These are phyloP conservation scores for Phylloporus sp. DNA, from an alignment of 768 basidiomycete species.

Conservation along the genomic window DNA sequence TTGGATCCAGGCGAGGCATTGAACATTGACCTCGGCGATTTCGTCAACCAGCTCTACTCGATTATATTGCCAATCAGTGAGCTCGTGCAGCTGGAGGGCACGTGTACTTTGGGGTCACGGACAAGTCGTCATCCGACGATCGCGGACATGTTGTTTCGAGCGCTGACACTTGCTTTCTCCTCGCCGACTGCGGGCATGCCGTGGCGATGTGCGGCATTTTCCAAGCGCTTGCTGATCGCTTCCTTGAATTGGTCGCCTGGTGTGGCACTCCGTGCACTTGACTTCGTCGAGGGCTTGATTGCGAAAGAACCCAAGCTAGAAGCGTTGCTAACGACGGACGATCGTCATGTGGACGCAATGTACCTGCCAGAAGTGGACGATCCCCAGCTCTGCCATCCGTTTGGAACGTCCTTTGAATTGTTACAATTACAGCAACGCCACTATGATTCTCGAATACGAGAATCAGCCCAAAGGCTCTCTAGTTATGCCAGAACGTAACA, in stretches of 20 bases:
- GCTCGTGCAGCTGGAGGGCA: slow-evolving; percentile 58
- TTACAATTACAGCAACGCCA: slow-evolving; percentile 56
- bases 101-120: slow-evolving; percentile 32
- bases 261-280: slow-evolving; percentile 62
- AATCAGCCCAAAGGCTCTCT: slow-evolving; percentile 58
- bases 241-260: slow-evolving; percentile 77
- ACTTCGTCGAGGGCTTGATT: slow-evolving; percentile 69
- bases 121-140: slow-evolving; percentile 34
- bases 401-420: slow-evolving; percentile 86
- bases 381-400: slow-evolving; percentile 77
- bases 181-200: slow-evolving; percentile 61
- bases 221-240: slow-evolving; percentile 83
- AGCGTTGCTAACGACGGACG: slow-evolving; percentile 82
- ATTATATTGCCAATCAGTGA: slow-evolving; percentile 75
- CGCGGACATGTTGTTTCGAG: slow-evolving; percentile 80
- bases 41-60: slow-evolving; percentile 78
- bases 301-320: slow-evolving; percentile 78
- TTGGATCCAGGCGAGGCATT: slow-evolving; percentile 79
- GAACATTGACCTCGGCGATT: slow-evolving; percentile 91
- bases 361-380: slow-evolving; percentile 87
- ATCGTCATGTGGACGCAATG: slow-evolving; percentile 77
- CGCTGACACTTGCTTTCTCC: slow-evolving; percentile 78
- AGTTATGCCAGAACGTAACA: slow-evolving; percentile 38
- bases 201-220: slow-evolving; percentile 84
- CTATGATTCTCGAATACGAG: slow-evolving; percentile 64